Evolutionary conservation across 345 rosid genomes (phyloP), one percentile per base, ranked within the genome.

Genomic region (Euclidium syriacum): DNA sequence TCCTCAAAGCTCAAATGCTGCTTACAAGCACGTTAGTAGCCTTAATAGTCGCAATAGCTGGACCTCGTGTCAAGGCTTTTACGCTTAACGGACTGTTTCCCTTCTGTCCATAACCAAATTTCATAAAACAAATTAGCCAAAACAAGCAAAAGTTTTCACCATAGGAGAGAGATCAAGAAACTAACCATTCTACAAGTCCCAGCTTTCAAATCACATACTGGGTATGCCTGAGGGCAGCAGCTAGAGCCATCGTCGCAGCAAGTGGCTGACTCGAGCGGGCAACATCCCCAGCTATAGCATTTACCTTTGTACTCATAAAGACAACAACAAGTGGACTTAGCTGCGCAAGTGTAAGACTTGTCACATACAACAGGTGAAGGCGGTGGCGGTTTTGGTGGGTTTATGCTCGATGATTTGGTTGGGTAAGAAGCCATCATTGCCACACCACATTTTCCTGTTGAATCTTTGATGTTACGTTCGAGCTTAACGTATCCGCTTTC

Each of bases 201-300:
- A 6, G 77, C 77, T 15, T 78, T 43, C 52, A 79, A 25, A 65
- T 91, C 81, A n/a, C 98, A 91, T 18, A 87, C 54, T 11, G 98
- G 94, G 64, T 75, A 87, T 26, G 85, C 79, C 0, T 68, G 76
- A 9, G 96, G 98, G 77, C 98, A 91, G 80, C 98, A 91, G 59
- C 96, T 87, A 58, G 72, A 71, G 20, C 71, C 76, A 33, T 85
- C 90, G 1, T 83, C 81, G 4, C 97, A 90, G 85, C 97, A 90
- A 51, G 85, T 85, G 4, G 97, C 95, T 3, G 85, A 89, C 69
- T 90, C 86, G 3, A 75, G 63, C 0, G 90, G 90, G 75, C 97
- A 90, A 77, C 97, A 90, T 47, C 97, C 97, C 97, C 97, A 87
- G 24, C 73, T 84, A n/a, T 79, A 83, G 78, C 97, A 90, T 76